These are phyloP conservation scores for Fusarium napiforme DNA, from an alignment of 2,329 filamentous ascomycete genomes.

Conservation along the genomic window DNA sequence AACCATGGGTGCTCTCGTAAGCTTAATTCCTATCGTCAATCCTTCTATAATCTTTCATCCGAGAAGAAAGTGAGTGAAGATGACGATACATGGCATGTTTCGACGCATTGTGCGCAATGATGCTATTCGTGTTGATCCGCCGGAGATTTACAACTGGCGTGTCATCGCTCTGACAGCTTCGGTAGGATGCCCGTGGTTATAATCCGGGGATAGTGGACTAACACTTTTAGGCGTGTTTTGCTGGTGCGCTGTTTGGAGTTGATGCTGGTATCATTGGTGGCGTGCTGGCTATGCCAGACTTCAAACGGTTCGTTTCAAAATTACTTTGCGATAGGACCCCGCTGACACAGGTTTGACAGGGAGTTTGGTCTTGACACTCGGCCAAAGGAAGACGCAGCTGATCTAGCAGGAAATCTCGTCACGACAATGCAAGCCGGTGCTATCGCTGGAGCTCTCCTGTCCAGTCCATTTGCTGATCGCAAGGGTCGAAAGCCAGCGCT, in stretches of 20 bases:
- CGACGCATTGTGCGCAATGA: slow-evolving; percentile 62
- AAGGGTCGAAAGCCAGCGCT: slow-evolving; percentile 48
- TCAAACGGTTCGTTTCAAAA: slow-evolving; percentile 23
- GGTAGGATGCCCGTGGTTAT: neutral
- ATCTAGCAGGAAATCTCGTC: slow-evolving; percentile 44
- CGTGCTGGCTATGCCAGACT: slow-evolving; percentile 44
- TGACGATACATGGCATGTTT: slow-evolving; percentile 39
- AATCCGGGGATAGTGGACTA: neutral
- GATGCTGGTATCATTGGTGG: slow-evolving; percentile 46
- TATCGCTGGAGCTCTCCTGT: slow-evolving; percentile 40
- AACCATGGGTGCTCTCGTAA: slow-evolving; percentile 17
- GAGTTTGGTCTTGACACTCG: slow-evolving; percentile 40
- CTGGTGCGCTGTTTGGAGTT: slow-evolving; percentile 41
- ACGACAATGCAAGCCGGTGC: slow-evolving; percentile 46
- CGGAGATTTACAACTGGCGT: slow-evolving; percentile 76
- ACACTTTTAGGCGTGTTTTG: slow-evolving; percentile 29
- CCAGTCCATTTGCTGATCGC: slow-evolving; percentile 43
- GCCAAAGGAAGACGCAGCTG: slow-evolving; percentile 22
- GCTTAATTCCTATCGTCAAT: neutral
- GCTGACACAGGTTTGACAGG: neutral
- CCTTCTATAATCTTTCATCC: neutral
- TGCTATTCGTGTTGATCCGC: slow-evolving; percentile 73
- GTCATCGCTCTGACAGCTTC: slow-evolving; percentile 73
- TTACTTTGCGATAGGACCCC: no score
- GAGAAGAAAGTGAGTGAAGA: neutral